These are phyloP conservation scores for Setaria viridis DNA, from an alignment of 202 grass and related monocot species.

Conservation along the genomic window DNA sequence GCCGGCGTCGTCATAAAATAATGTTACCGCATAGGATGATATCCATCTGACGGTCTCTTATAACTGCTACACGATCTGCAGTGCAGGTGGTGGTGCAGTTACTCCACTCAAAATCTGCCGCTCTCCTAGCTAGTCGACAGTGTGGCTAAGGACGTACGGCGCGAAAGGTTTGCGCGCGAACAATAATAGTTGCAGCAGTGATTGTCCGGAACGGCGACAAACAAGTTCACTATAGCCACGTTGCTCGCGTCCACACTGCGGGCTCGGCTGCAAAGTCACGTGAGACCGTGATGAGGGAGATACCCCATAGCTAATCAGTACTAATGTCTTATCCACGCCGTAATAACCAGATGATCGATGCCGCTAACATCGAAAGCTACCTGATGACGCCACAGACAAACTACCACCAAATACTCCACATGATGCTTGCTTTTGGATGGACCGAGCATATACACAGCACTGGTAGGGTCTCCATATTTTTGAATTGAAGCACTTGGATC, in stretches of 20 bases:
- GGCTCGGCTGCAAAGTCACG: neutral
- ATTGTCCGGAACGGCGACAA: neutral
- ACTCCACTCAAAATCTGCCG: neutral
- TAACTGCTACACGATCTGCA: neutral
- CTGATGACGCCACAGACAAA: too few species aligned
- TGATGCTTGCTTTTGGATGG: too few species aligned
- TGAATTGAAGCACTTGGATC: neutral
- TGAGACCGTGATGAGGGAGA: neutral
- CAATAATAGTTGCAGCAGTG: neutral
- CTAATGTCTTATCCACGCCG: too few species aligned
- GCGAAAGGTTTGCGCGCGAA: neutral
- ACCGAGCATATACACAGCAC: too few species aligned
- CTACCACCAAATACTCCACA: too few species aligned
- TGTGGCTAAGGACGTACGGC: neutral
- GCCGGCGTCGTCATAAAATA: neutral
- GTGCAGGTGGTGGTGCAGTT: neutral
- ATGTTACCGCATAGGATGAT: neutral
- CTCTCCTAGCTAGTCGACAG: neutral
- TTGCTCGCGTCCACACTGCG: slow-evolving; percentile 16
- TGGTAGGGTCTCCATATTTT: too few species aligned
- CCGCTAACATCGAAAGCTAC: too few species aligned
- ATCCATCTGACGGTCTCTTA: too few species aligned
- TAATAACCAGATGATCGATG: too few species aligned
- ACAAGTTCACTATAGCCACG: neutral
- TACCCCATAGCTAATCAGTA: neutral